A percentile compares a stretch with the other conserved stretches of the same genome.
phyloP scores from a whole-genome alignment of 1,139 yeast genomes.

The Blastobotrys aristatus region DNA sequence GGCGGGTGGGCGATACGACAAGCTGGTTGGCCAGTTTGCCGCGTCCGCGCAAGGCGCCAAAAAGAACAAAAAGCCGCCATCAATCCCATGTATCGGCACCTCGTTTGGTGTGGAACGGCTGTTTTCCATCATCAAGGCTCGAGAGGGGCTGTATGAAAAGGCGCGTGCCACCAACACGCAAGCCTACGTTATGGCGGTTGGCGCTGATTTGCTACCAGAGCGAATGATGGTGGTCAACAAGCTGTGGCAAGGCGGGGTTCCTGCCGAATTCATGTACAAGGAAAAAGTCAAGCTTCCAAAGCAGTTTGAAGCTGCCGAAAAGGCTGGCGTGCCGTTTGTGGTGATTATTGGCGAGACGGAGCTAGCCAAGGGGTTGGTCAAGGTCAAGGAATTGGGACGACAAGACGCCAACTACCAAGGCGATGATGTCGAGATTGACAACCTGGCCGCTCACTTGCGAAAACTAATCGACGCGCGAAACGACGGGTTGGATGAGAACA shows the following conservation, averaged over 20 bases:
- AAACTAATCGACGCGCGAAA: constrained; percentile 41
- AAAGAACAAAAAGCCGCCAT: constrained; percentile 56
- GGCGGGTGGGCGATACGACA: constrained; percentile 98
- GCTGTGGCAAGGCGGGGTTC: constrained; percentile 85
- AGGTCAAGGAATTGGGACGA: constrained; percentile 83
- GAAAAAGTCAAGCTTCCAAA: constrained; percentile 90
- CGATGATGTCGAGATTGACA: constrained; percentile 58
- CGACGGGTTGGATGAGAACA: constrained; percentile 24
- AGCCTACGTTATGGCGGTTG: constrained; percentile 94
- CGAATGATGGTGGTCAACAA: constrained; percentile 79
- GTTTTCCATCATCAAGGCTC: constrained; percentile 80
- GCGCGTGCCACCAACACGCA: constrained; percentile 84
- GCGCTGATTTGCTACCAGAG: constrained; percentile 91
- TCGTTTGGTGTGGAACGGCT: constrained; percentile 96
- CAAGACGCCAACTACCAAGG: constrained; percentile 89
- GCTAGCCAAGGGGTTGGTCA: constrained; percentile 68
- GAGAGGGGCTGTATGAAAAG: constrained; percentile 51
- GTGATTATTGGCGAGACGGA: constrained; percentile 96
- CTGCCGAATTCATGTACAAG: constrained; percentile 86
- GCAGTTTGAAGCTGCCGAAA: constrained; percentile 97
- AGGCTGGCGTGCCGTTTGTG: constrained; percentile 83
- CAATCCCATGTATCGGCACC: constrained; percentile 95
- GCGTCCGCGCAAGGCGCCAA: constrained; percentile 52
- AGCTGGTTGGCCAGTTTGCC: constrained; percentile 94
- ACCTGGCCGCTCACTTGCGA: constrained; percentile 53